Evolutionary conservation across 202 grass and related monocot genomes (phyloP), one percentile per base, ranked within the genome.

Genomic region (Setaria italica): DNA sequence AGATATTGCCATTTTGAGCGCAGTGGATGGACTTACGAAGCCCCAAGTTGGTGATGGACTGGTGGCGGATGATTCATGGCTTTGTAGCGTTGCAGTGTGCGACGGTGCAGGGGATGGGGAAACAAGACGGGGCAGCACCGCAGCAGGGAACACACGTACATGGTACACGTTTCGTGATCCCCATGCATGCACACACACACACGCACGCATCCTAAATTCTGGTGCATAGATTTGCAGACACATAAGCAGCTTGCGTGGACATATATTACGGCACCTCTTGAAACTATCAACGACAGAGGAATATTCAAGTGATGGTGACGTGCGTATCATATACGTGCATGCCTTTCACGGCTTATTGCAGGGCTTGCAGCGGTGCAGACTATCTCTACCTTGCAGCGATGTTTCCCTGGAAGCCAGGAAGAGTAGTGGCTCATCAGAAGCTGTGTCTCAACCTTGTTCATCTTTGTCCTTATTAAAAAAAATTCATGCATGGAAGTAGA

Each of bases 271-370:
- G 11, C 41, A 46, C 19, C 11, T 71, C 43, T 72, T 39, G 65
- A 70, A 70, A 62, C 33, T 37, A 41, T 71, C 64, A 49, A 41
- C 21, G 85, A 81, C 49, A 67, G 46, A 47, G 17, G 67, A 64
- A 53, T 78, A 63, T 79, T 86, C 54, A 63, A 72, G 67, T 14
- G 67, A 87, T 68, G 60, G 17, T 16, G 50, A 68, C 67, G 37
- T 6, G 1, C 13, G 14, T 46, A 30, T 4, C 39, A 19, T 9
- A 17, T 9, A 11, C 43, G 25, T 73, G 68, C 55, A 6, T 39
- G 33, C 33, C 16, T 32, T 75, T 75, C 32, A 75, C 70, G 14
- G 46, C 19, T 74, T 41, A 41, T 41, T 41, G 39, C 39, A 41
- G 39, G 39, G 39, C 4, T 41, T 4, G 39, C 39, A 41, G 5